Evolutionary conservation across 176 grass and related monocot genomes (phyloP).

Genomic region (Luzula sylvatica): DNA sequence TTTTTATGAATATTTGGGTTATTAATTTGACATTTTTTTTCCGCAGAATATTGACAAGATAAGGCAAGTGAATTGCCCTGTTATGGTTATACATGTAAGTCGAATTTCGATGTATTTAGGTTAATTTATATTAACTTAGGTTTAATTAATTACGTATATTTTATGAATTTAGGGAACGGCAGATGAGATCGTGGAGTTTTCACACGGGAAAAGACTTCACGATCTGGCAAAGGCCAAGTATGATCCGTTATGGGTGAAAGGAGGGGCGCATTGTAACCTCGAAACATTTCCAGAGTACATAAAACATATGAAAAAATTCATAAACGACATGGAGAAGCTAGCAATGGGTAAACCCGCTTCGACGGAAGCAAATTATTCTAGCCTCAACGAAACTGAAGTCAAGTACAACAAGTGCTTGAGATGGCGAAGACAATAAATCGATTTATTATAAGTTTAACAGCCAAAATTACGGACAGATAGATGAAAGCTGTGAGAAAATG

Average conservation of each 20-base stretch:
- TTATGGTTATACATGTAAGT: constrained; percentile 98
- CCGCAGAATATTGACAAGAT: constrained; percentile 99
- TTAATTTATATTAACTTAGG: background rate
- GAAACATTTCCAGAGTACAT: constrained; percentile 92
- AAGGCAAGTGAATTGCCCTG: constrained; percentile 81
- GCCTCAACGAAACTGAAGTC: constrained; percentile 35
- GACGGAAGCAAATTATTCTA: constrained; percentile 24
- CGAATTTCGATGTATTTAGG: background rate
- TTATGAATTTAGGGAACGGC: constrained; percentile 53
- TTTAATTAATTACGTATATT: background rate
- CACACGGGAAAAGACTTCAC: constrained; percentile 79
- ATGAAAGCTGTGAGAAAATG: no score
- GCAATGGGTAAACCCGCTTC: constrained; percentile 20
- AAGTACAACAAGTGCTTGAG: constrained; percentile 75
- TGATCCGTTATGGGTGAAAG: constrained; percentile 83
- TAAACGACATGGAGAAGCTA: constrained; percentile 60
- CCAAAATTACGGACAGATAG: no score
- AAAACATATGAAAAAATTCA: constrained; percentile 73
- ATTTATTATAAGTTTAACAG: no score
- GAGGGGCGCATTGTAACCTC: constrained; percentile 88
- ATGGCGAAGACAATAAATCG: no score
- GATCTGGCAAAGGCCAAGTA: constrained; percentile 89
- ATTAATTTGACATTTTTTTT: constrained; percentile 16
- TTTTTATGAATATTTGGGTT: background rate
- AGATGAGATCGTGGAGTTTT: constrained; percentile 83